Percentiles rank a stretch among this genome's conserved stretches.
These are phyloP conservation scores for Chiua virens DNA, from an alignment of 768 basidiomycete genomes.

Conservation along the genomic window DNA sequence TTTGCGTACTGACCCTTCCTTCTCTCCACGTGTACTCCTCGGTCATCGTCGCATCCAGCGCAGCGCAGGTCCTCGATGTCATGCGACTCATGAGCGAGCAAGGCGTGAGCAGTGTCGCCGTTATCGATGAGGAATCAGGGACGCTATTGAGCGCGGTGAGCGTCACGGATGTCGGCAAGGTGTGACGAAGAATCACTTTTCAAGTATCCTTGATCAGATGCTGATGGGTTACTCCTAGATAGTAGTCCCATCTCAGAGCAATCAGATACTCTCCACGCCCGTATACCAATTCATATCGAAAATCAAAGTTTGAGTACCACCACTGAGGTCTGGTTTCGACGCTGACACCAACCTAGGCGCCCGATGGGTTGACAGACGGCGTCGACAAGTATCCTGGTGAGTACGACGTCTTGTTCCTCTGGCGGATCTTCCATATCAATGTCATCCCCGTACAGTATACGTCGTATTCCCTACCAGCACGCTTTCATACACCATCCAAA, in stretches of 20 bases:
- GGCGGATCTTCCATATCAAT: neutral
- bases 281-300: constrained; percentile 67
- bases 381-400: constrained; percentile 76
- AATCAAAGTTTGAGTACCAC: constrained; percentile 57
- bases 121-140: constrained; percentile 65
- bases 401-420: neutral
- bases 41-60: constrained; percentile 62
- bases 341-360: constrained; percentile 42
- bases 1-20: constrained; percentile 57
- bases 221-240: constrained; percentile 41
- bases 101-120: constrained; percentile 81
- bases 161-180: constrained; percentile 81
- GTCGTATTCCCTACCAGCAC: constrained; percentile 66
- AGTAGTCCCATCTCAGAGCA: constrained; percentile 79
- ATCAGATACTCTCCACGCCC: constrained; percentile 69
- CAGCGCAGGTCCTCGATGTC: constrained; percentile 68
- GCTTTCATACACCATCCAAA: constrained; percentile 72
- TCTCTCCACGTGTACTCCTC: constrained; percentile 62
- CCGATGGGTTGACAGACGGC: constrained; percentile 77
- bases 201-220: neutral
- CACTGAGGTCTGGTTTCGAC: neutral
- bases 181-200: constrained; percentile 23
- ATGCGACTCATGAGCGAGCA: constrained; percentile 86
- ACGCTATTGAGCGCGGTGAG: constrained; percentile 72
- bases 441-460: constrained; percentile 51